Conservation (phyloP, 106 monocot genomes). For the Allium cepa region DNA sequence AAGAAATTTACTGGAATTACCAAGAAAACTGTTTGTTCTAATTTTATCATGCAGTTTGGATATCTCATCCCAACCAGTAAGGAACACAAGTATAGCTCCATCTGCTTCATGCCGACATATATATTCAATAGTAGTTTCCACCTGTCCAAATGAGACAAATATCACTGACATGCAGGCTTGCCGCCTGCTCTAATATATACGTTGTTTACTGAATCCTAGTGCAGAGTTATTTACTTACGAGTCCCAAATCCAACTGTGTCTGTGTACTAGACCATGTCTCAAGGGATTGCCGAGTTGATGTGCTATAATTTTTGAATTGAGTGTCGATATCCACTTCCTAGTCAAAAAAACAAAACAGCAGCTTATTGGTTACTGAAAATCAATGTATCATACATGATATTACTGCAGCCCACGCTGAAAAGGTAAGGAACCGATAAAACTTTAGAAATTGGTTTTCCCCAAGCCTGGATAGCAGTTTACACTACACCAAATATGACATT, state of each 20-base stretch:
- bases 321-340: conserved; percentile 82
- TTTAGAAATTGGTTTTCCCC: no score
- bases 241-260: conserved; percentile 66
- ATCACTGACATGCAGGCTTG: no score
- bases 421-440: no score
- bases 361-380: not conserved
- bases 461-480: no score
- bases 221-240: conserved; percentile 45
- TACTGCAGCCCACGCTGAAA: no score
- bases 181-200: no score
- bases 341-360: conserved; percentile 4
- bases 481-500: no score
- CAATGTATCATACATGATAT: no score
- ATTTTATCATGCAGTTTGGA: conserved; percentile 86
- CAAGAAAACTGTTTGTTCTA: conserved; percentile 64
- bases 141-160: conserved; percentile 30
- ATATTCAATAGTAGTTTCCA: conserved; percentile 82
- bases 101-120: conserved; percentile 82
- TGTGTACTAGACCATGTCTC: conserved; percentile 70
- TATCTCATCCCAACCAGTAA: conserved; percentile 99
- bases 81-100: conserved; percentile 95
- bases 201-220: not conserved
- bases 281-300: conserved; percentile 79
- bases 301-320: conserved; percentile 66
- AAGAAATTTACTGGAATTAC: conserved; percentile 73